Percentiles rank a stretch among this genome's conserved stretches.
Conservation (phyloP, 106 monocot genomes). For the Dendrobium chrysotoxum region DNA sequence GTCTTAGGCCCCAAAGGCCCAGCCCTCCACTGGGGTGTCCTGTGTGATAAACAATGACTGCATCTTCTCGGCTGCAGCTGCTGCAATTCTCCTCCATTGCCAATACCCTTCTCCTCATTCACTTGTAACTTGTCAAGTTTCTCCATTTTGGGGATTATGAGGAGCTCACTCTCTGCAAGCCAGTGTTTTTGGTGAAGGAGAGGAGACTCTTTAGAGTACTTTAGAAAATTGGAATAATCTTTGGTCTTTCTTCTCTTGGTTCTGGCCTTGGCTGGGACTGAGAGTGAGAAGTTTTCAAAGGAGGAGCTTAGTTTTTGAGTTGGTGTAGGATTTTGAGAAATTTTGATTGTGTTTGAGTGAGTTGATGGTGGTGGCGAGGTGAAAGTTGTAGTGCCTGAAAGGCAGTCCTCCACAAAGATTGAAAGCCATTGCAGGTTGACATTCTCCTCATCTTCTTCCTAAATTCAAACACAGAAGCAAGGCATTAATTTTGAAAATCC, state of each 20-base stretch:
- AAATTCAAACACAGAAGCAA: not conserved
- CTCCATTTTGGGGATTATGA: constrained; percentile 25
- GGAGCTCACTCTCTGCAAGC: constrained; percentile 71
- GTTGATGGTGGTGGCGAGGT: not conserved
- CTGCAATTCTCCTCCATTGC: not conserved
- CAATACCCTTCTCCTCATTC: not conserved
- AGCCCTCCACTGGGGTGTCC: constrained; percentile 78
- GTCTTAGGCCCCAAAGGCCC: constrained; percentile 71
- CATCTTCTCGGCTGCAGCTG: constrained; percentile 26
- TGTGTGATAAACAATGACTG: constrained; percentile 60
- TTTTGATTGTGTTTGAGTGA: not conserved
- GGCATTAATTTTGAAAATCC: not conserved
- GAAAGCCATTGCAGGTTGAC: constrained; percentile 52
- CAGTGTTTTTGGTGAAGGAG: constrained; percentile 44
- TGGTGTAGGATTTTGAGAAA: constrained; percentile 5
- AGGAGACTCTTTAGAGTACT: constrained; percentile 6
- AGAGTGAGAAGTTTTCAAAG: not conserved
- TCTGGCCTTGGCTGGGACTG: constrained; percentile 18
- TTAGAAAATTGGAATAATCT: not conserved
- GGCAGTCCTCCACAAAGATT: constrained; percentile 57
- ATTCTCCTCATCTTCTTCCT: constrained; percentile 26
- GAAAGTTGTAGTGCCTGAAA: constrained; percentile 24
- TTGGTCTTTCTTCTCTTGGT: constrained; percentile 21
- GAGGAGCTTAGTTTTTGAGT: not conserved
- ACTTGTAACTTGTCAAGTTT: not conserved